Evolutionary conservation across 208 protist species (phyloP), one percentile per base, ranked within the genome.

Genomic region (Crithidia mellificae): DNA sequence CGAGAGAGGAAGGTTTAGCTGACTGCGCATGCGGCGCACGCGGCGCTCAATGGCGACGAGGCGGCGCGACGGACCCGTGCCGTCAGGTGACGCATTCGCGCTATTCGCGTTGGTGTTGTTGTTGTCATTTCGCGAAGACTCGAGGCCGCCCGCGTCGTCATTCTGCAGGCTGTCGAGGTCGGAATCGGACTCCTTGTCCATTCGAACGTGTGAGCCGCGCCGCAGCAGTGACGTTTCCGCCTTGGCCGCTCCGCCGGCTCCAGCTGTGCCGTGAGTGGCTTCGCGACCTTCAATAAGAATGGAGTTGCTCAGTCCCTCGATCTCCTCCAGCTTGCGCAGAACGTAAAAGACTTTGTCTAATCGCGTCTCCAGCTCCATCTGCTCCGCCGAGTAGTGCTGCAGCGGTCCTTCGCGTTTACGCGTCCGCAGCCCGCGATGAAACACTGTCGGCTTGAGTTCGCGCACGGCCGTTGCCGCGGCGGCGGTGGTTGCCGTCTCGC

Each of bases 281-380:
- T 68, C 51, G 25, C 49, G 32, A 1, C 70, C 63, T 22, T 70
- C 70, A 14, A 64, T 44, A 14, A 76, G 55, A 24, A 70, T 49
- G 3, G 70, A 69, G 55, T 61, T 76, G 50, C 63, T 70, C 27
- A 76, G 22, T 12, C 77, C 74, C 43, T 90, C 84, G 24, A 87
- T 52, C 43, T 65, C 61, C 66, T 90, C 81, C 20, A 91, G 68
- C 34, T 81, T 81, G 1, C 51, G 22, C 53, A 90, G 44, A 0
- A 93, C 77, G 34, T 78, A 83, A 46, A 74, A 74, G 25, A 93
- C 59, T 50, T 83, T 82, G 17, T 78, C 74, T 4, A 88, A 53
- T 7, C 88, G 84, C 14, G 27, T 41, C n/a, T 80, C 63, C 43
- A 88, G 27, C 54, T 69, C 65, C 0, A 5, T 32, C 46, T 69